phyloP scores from a whole-genome alignment of 768 basidiomycete species.

The Tricholoma bakamatsutake region DNA sequence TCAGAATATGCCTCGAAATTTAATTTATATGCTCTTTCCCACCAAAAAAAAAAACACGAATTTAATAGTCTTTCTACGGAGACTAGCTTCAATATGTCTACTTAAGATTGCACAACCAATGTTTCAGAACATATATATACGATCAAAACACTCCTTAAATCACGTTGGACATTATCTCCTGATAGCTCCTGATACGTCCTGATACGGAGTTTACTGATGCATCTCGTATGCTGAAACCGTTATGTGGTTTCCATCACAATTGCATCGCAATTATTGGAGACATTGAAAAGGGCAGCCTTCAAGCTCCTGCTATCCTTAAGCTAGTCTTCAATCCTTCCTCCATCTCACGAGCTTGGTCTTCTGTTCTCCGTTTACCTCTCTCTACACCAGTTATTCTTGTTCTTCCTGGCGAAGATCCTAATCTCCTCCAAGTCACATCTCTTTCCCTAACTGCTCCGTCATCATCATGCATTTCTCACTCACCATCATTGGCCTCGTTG shows the following conservation, averaged over 20 bases:
- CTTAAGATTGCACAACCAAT: background rate
- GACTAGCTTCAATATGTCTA: too few relatives aligned
- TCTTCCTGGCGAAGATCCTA: slow-evolving; percentile 21
- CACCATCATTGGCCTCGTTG: slow-evolving; percentile 12
- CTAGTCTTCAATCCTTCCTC: slow-evolving; percentile 28
- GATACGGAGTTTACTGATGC: background rate
- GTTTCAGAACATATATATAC: background rate
- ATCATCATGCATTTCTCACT: slow-evolving; percentile 25
- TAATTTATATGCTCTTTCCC: too few relatives aligned
- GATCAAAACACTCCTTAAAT: background rate
- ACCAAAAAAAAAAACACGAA: too few relatives aligned
- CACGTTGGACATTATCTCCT: background rate
- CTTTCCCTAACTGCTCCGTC: background rate
- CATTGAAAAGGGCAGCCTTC: slow-evolving; percentile 1
- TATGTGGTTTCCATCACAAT: slow-evolving; percentile 6
- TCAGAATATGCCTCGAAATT: too few relatives aligned
- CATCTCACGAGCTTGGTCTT: slow-evolving; percentile 29
- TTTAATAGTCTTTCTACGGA: too few relatives aligned
- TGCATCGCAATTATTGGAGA: slow-evolving; percentile 6
- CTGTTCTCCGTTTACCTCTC: slow-evolving; percentile 18
- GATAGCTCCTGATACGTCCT: background rate
- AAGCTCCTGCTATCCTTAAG: slow-evolving; percentile 17
- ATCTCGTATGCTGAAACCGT: background rate
- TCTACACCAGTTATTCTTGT: slow-evolving; percentile 8
- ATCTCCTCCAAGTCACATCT: slow-evolving; percentile 4